Evolutionary conservation across 78 protist species (phyloP).

Genomic region (Tieghemostelium lacteum): DNA sequence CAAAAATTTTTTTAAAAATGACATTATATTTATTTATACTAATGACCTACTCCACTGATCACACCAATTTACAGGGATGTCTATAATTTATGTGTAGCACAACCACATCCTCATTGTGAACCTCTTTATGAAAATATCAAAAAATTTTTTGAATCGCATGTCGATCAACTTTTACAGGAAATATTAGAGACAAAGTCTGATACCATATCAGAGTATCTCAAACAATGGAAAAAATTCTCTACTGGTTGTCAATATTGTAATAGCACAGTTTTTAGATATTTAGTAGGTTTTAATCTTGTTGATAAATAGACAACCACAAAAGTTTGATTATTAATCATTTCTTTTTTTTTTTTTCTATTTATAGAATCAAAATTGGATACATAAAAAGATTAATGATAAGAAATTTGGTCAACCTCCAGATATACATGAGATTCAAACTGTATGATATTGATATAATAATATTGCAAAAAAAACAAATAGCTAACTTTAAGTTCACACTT

Average conservation of each 20-base stretch:
- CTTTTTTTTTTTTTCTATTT: too few species aligned
- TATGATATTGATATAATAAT: not conserved
- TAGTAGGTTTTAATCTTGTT: constrained; percentile 31
- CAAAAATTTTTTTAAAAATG: too few species aligned
- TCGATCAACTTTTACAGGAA: constrained; percentile 9
- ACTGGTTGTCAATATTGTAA: constrained; percentile 33
- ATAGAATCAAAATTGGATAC: constrained; percentile 71
- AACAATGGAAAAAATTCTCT: constrained; percentile 70
- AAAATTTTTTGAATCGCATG: constrained; percentile 78
- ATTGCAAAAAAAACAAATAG: not conserved
- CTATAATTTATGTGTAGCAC: constrained; percentile 56
- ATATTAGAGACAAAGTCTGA: constrained; percentile 47
- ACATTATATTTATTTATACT: too few species aligned
- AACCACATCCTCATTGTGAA: constrained; percentile 68
- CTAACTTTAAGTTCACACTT: not conserved
- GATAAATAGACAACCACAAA: not conserved
- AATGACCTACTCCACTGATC: too few species aligned
- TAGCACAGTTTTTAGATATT: constrained; percentile 63
- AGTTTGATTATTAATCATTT: not conserved
- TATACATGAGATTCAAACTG: constrained; percentile 66
- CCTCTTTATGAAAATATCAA: constrained; percentile 69
- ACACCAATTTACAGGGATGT: constrained; percentile 45
- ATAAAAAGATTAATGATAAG: constrained; percentile 50
- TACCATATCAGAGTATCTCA: constrained; percentile 59
- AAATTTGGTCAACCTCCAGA: constrained; percentile 68